Percentiles rank a stretch among this genome's conserved stretches.
These are phyloP conservation scores for Psidium guajava DNA, from an alignment of 345 rosid genomes.

Conservation along the genomic window DNA sequence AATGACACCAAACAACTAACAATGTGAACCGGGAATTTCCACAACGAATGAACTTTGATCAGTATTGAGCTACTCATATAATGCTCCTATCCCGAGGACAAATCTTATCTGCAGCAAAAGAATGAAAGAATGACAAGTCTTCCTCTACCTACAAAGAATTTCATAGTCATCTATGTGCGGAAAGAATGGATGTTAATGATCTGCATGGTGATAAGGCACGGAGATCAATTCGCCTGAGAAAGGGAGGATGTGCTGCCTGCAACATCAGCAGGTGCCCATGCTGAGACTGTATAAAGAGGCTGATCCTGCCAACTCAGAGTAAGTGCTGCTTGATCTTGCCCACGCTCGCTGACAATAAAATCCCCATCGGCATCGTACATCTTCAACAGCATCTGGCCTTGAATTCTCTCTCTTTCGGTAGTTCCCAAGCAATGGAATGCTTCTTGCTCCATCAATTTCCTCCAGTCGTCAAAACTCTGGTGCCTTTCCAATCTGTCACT, in stretches of 20 bases:
- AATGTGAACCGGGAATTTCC: not conserved
- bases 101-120: slow-evolving; percentile 30
- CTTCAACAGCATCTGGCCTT: slow-evolving; percentile 76
- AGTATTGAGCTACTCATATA: slow-evolving; percentile 11
- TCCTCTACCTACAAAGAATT: slow-evolving; percentile 24
- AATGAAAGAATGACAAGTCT: not conserved
- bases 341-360: slow-evolving; percentile 32
- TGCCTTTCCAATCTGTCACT: slow-evolving; percentile 81
- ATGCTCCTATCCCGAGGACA: slow-evolving; percentile 6
- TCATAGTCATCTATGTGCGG: slow-evolving; percentile 21
- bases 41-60: slow-evolving; percentile 5
- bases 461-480: slow-evolving; percentile 54
- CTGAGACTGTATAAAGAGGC: slow-evolving; percentile 79
- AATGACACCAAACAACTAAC: not conserved
- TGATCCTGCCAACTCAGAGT: slow-evolving; percentile 78
- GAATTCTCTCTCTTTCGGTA: slow-evolving; percentile 67
- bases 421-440: slow-evolving; percentile 52
- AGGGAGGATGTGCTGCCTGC: slow-evolving; percentile 55
- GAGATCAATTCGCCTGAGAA: slow-evolving; percentile 38
- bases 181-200: slow-evolving; percentile 7
- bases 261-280: slow-evolving; percentile 56
- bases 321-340: slow-evolving; percentile 34
- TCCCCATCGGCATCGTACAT: slow-evolving; percentile 46
- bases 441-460: slow-evolving; percentile 68
- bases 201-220: slow-evolving; percentile 16